A percentile compares a stretch with the other conserved stretches of the same genome.
phyloP scores from a whole-genome alignment of 257 asterid species.

The Marsdenia floribunda region DNA sequence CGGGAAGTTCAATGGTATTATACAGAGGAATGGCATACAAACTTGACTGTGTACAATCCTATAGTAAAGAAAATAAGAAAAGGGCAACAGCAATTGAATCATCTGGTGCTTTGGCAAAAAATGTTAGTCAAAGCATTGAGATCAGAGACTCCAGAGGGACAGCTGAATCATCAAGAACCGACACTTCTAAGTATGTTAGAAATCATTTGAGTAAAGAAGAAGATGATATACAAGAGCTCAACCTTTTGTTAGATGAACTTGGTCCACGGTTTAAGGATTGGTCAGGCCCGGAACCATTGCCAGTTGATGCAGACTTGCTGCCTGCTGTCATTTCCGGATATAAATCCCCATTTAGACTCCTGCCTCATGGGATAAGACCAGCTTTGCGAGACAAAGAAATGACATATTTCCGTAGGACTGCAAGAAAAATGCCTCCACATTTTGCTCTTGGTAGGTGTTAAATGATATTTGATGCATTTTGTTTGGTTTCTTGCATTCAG shows the following conservation, averaged over 20 bases:
- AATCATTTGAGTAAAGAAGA: slow-evolving; percentile 51
- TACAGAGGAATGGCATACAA: slow-evolving; percentile 78
- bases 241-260: slow-evolving; percentile 58
- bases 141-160: slow-evolving; percentile 20
- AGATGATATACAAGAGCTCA: slow-evolving; percentile 48
- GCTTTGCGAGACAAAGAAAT: slow-evolving; percentile 53
- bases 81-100: slow-evolving; percentile 24
- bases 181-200: slow-evolving; percentile 22
- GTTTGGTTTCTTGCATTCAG: neutral
- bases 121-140: slow-evolving; percentile 21
- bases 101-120: slow-evolving; percentile 19
- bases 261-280: slow-evolving; percentile 87
- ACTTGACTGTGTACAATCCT: slow-evolving; percentile 66
- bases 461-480: slow-evolving; percentile 8
- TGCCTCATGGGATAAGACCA: slow-evolving; percentile 55
- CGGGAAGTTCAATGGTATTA: slow-evolving; percentile 75
- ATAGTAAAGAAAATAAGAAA: slow-evolving; percentile 30
- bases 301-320: slow-evolving; percentile 88
- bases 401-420: slow-evolving; percentile 70
- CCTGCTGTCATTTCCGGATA: slow-evolving; percentile 67
- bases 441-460: slow-evolving; percentile 69
- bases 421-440: slow-evolving; percentile 76
- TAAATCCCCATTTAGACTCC: slow-evolving; percentile 67
- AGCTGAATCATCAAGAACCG: slow-evolving; percentile 25
- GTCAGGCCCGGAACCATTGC: slow-evolving; percentile 82